These are phyloP conservation scores for Umbelopsis ramanniana DNA, from an alignment of 192 early-diverging fungal species.

Conservation along the genomic window DNA sequence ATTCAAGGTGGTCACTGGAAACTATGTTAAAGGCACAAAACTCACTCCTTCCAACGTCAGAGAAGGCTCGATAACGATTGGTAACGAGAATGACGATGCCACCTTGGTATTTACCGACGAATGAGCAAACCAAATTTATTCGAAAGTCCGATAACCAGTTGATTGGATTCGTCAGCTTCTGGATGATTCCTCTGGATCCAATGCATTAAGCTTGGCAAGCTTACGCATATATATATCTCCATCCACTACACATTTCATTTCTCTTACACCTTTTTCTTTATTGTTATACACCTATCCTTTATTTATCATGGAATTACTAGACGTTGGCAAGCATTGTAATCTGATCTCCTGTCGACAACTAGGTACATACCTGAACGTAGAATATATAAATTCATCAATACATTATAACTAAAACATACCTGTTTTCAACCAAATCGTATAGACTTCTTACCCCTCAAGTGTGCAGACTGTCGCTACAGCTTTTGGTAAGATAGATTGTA, in stretches of 20 bases:
- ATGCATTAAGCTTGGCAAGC: background rate
- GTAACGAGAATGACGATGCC: background rate
- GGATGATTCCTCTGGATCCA: background rate
- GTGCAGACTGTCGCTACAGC: background rate
- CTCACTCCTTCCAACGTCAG: background rate
- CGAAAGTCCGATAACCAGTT: background rate
- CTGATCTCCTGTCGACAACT: slow-evolving; percentile 1
- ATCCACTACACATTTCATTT: background rate
- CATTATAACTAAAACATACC: background rate
- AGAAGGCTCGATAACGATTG: background rate
- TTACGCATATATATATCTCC: background rate
- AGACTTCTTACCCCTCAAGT: slow-evolving; percentile 11
- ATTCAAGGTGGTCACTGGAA: background rate
- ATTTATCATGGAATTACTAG: slow-evolving; percentile 6
- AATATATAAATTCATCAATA: background rate
- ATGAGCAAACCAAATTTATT: background rate
- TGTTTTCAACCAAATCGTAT: background rate
- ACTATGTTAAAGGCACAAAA: background rate
- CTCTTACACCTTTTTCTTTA: background rate
- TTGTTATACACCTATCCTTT: background rate
- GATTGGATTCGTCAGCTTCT: slow-evolving; percentile 20
- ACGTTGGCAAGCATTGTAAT: slow-evolving; percentile 11
- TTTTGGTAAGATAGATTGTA: background rate
- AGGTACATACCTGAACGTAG: background rate
- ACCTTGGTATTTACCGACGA: background rate